Evolutionary conservation across 306 rosid species (phyloP).

Genomic region (Styphnolobium japonicum): DNA sequence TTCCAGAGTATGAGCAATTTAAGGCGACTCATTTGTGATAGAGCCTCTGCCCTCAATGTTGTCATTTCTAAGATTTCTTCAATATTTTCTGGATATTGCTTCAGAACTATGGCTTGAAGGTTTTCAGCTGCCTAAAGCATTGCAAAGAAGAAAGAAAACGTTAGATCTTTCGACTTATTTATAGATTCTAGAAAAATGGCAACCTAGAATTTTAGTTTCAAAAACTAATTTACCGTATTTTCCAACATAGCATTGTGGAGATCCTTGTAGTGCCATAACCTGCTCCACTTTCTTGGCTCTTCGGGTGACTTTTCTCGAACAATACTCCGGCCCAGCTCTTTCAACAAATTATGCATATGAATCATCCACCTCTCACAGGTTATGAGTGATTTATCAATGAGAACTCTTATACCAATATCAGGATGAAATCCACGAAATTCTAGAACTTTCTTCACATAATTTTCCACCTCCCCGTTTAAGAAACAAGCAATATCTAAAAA

Average conservation of each 20-base stretch:
- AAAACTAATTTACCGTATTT: not conserved
- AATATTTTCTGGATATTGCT: accelerated
- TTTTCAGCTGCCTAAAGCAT: not conserved
- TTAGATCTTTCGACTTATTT: not conserved
- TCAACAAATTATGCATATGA: not conserved
- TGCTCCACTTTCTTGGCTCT: not conserved
- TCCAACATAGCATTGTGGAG: not conserved
- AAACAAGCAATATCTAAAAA: constrained; percentile 34
- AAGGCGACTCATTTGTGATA: not conserved
- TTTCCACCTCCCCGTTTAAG: accelerated
- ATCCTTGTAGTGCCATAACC: not conserved
- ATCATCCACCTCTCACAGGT: accelerated
- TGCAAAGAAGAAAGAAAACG: not conserved
- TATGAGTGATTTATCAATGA: not conserved
- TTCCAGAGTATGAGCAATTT: not conserved
- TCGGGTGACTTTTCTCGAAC: not conserved
- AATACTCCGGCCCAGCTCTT: not conserved
- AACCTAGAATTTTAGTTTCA: not conserved
- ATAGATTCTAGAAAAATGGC: not conserved
- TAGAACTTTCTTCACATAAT: not conserved
- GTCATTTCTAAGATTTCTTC: no score
- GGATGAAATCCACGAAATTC: not conserved
- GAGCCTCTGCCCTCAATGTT: not conserved
- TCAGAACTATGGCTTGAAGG: not conserved
- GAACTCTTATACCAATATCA: not conserved